phyloP scores from a whole-genome alignment of 164 flowering plant genomes.

The Vitis rupestris region DNA sequence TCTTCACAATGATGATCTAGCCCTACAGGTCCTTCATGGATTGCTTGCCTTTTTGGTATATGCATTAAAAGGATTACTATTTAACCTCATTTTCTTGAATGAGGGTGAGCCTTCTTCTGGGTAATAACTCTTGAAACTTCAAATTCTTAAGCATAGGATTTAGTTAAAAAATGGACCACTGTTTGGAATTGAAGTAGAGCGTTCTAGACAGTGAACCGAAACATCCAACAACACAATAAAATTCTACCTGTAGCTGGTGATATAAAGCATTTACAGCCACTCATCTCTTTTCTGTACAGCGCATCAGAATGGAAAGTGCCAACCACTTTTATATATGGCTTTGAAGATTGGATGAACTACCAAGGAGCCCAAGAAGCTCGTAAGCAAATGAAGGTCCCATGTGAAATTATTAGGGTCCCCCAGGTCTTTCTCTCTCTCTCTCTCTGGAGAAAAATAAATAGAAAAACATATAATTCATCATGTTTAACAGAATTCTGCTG shows the following conservation, averaged over 20 bases:
- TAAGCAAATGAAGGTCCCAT: conserved; percentile 81
- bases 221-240: too few relatives aligned
- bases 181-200: too few relatives aligned
- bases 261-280: not conserved
- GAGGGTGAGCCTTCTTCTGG: too few relatives aligned
- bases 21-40: too few relatives aligned
- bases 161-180: too few relatives aligned
- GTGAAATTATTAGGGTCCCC: conserved; percentile 91
- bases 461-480: not conserved
- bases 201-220: too few relatives aligned
- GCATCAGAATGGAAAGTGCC: conserved; percentile 98
- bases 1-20: too few relatives aligned
- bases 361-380: conserved; percentile 92
- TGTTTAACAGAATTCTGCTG: not conserved
- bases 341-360: conserved; percentile 91
- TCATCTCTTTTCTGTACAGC: conserved; percentile 37
- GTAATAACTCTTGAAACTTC: too few relatives aligned
- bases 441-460: not conserved
- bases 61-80: too few relatives aligned
- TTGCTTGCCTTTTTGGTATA: too few relatives aligned
- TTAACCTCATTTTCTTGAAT: too few relatives aligned
- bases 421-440: conserved; percentile 51
- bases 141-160: too few relatives aligned
- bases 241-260: not conserved
- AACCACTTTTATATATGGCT: conserved; percentile 88